phyloP scores from a whole-genome alignment of 2,329 filamentous ascomycete genomes.

The Cladophialophora exuberans region DNA sequence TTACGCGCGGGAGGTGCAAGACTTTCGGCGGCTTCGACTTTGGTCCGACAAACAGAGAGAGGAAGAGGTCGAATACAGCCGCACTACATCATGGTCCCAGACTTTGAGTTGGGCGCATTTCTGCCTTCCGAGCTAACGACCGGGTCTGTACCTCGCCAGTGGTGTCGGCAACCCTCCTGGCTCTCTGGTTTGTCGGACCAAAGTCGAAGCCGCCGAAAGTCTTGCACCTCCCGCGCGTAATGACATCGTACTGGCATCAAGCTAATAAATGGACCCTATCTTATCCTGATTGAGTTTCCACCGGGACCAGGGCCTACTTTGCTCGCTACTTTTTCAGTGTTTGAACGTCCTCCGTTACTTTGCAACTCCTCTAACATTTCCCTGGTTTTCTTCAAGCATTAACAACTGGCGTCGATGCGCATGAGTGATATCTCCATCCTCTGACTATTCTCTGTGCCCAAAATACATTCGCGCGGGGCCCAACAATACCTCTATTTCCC shows the following conservation, averaged over 20 bases:
- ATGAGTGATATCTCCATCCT: not conserved
- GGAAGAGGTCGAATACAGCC: too few species aligned
- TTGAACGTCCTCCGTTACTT: constrained; percentile 9
- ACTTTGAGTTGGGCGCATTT: too few species aligned
- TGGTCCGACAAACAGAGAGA: not conserved
- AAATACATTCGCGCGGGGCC: too few species aligned
- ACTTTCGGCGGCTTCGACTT: not conserved
- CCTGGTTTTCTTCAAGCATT: constrained; percentile 2
- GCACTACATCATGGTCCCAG: too few species aligned
- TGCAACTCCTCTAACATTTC: not conserved
- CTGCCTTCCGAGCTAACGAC: too few species aligned
- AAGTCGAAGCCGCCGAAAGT: not conserved
- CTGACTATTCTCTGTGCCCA: not conserved
- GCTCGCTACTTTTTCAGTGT: constrained; percentile 11
- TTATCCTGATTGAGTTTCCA: constrained; percentile 8
- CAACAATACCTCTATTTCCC: too few species aligned
- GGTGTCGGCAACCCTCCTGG: too few species aligned
- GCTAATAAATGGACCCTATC: constrained; percentile 5
- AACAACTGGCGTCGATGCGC: not conserved
- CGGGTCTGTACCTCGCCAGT: too few species aligned
- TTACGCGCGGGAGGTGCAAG: not conserved
- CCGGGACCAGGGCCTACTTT: constrained; percentile 1
- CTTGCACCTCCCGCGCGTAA: constrained; percentile 1
- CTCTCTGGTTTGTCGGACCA: not conserved
- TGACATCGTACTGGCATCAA: constrained; percentile 15